Evolutionary conservation across 2,329 filamentous ascomycete species (phyloP).

Genomic region (Lizonia empirigonia): DNA sequence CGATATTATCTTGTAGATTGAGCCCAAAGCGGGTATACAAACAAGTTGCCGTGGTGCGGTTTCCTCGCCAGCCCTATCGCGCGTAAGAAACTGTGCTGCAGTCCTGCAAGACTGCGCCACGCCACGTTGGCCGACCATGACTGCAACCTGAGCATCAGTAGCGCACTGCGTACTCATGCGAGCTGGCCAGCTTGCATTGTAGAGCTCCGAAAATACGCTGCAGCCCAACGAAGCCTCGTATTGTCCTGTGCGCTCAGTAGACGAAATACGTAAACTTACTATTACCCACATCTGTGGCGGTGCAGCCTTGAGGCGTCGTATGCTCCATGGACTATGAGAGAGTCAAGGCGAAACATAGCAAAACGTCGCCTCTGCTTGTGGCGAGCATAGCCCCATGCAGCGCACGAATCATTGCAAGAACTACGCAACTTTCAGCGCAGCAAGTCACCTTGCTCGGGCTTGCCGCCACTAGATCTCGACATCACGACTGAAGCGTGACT

Average conservation of each 20-base stretch:
- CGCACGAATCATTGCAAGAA: constrained; percentile 23
- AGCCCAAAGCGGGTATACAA: constrained; percentile 1
- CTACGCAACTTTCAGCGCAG: constrained; percentile 16
- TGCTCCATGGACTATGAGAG: constrained; percentile 23
- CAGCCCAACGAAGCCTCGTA: constrained; percentile 30
- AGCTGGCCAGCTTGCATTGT: constrained; percentile 41
- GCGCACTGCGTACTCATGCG: constrained; percentile 29
- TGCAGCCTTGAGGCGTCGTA: constrained; percentile 36
- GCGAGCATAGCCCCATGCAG: constrained; percentile 29
- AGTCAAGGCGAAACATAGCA: constrained; percentile 12
- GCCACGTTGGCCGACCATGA: constrained; percentile 43
- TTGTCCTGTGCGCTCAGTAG: constrained; percentile 2
- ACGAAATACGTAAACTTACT: constrained; percentile 17
- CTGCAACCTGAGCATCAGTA: constrained; percentile 33
- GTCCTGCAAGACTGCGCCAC: constrained; percentile 27
- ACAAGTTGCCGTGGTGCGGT: constrained; percentile 16
- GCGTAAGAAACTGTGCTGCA: constrained; percentile 17
- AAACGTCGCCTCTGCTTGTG: constrained; percentile 23
- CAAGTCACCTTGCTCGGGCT: constrained; percentile 5
- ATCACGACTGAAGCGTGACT: background rate
- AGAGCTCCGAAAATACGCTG: constrained; percentile 39
- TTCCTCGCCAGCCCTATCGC: constrained; percentile 36
- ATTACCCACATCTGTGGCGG: constrained; percentile 36
- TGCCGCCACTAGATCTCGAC: constrained; percentile 2
- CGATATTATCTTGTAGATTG: background rate